Base-by-base conservation (phyloP, 2,329 filamentous ascomycete genomes). In the Myriangium duriaei region DNA sequence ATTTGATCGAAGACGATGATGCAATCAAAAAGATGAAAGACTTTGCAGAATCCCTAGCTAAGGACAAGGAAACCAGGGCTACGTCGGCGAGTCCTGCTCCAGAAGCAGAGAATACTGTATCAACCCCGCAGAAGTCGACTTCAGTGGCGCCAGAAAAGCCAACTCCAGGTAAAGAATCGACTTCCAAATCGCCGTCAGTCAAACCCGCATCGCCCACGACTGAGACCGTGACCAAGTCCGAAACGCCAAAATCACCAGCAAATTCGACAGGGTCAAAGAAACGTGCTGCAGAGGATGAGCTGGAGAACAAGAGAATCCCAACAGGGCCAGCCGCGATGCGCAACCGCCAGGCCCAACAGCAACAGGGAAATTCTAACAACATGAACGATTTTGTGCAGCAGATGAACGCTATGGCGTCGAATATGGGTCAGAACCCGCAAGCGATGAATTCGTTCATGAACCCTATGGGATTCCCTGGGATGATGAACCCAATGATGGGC, bases 21-120 rank as follows among this genome's bases (percentile, higher is more conserved):
- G 85, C 81, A 58, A 83, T 91, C 48, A 81, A 82, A 63, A 87
- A 82, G 61, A 83, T 94, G 47, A 81, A 83, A 63, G 73, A 73
- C 28, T 95, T 81, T 54, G 66, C 76, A 51, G 63, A 67, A 19
- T 72, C 74, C 45, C 67, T 65, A 49, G 53, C 57, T 16, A 51
- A 55, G 37, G 61, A 65, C 36, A 55, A 62, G 34, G 62, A 60
- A 46, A 49, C 54, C 42, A 67, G 66, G 47, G 55, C 61, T 42
- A 52, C 49, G 32, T 51, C 55, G 39, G 60, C 57, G 37, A 64
- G 45, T 46, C 60, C 44, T 61, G 62, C 36, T 58, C 60, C 43
- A 35, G 52, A 52, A 40, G 52, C 54, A 40, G 52, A 51, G 35
- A 21, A 39, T 11, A 14, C 24, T 12, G 21, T 16, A 11, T 12